Evolutionary conservation across 768 basidiomycete species (phyloP).

Genomic region (Sarcomyxa edulis): DNA sequence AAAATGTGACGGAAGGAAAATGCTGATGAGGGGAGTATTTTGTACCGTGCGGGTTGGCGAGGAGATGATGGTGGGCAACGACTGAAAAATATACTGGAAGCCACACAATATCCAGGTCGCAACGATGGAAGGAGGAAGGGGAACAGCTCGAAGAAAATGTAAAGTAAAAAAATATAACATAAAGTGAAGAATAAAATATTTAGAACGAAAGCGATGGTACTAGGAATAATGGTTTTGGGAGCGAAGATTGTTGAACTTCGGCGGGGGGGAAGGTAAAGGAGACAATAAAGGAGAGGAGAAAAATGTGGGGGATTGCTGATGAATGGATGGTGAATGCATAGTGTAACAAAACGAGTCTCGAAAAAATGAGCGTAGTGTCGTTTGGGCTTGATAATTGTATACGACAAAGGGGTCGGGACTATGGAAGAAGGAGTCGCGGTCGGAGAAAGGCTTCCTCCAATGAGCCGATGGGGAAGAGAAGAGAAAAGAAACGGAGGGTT

Average conservation of each 20-base stretch:
- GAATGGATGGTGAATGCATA: conserved; percentile 4
- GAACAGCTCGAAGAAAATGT: conserved; percentile 9
- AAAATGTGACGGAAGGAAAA: no score
- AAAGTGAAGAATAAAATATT: conserved; percentile 29
- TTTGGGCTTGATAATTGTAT: conserved; percentile 31
- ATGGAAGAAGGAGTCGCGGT: conserved; percentile 19
- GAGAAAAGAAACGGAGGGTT: conserved; percentile 24
- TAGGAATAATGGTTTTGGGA: conserved; percentile 35
- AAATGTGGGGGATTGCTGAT: conserved; percentile 14
- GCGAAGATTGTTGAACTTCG: conserved; percentile 53
- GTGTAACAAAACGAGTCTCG: conserved; percentile 10
- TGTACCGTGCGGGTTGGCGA: no score
- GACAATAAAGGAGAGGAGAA: conserved; percentile 54
- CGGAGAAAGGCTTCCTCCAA: conserved; percentile 18
- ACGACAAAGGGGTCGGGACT: conserved; percentile 35
- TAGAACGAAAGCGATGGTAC: conserved; percentile 48
- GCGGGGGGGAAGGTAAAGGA: conserved; percentile 39
- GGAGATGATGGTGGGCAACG: no score
- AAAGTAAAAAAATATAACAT: conserved; percentile 29
- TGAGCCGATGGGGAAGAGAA: conserved; percentile 11
- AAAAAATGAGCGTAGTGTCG: conserved; percentile 35
- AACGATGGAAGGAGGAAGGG: conserved; percentile 3
- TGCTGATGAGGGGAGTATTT: no score
- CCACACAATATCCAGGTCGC: no score
- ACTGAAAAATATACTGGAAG: no score